Conservation (phyloP, 2,329 filamentous ascomycete species). For the Atkinsonella hypoxylon region DNA sequence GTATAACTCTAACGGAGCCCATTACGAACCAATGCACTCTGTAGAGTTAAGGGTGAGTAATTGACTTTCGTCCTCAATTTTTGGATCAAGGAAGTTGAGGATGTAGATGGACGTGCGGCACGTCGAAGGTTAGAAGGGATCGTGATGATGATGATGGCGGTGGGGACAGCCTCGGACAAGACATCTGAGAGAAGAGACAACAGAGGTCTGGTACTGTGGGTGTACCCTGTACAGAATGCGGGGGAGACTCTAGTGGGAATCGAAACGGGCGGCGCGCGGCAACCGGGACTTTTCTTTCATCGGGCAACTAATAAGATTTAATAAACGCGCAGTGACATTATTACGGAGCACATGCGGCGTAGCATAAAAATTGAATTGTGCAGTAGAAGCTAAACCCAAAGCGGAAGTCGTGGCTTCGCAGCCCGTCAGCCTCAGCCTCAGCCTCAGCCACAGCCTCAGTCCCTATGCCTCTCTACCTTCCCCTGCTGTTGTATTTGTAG, state of each 20-base stretch:
- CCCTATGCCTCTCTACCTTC: too few species aligned
- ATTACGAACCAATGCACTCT: conserved; percentile 9
- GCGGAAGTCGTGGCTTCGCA: too few species aligned
- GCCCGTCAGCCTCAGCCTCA: too few species aligned
- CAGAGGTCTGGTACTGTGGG: too few species aligned
- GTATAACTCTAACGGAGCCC: conserved; percentile 20
- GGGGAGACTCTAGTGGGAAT: not conserved
- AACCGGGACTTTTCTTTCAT: not conserved
- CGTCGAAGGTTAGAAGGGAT: not conserved
- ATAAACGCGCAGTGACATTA: too few species aligned
- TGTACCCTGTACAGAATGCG: not conserved
- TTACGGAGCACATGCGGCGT: too few species aligned
- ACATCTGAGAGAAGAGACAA: not conserved
- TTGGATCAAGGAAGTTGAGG: not conserved
- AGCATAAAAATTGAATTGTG: too few species aligned
- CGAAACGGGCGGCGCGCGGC: not conserved
- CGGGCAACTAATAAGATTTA: too few species aligned
- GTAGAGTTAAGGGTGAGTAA: not conserved
- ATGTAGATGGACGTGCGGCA: not conserved
- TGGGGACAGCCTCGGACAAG: not conserved
- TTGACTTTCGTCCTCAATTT: not conserved
- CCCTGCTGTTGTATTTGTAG: too few species aligned
- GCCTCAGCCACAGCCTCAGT: too few species aligned
- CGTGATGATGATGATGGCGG: not conserved
- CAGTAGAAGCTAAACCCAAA: too few species aligned